Evolutionary conservation across 352 stramenopile species (phyloP).

Genomic region (Globisporangium yorkense): DNA sequence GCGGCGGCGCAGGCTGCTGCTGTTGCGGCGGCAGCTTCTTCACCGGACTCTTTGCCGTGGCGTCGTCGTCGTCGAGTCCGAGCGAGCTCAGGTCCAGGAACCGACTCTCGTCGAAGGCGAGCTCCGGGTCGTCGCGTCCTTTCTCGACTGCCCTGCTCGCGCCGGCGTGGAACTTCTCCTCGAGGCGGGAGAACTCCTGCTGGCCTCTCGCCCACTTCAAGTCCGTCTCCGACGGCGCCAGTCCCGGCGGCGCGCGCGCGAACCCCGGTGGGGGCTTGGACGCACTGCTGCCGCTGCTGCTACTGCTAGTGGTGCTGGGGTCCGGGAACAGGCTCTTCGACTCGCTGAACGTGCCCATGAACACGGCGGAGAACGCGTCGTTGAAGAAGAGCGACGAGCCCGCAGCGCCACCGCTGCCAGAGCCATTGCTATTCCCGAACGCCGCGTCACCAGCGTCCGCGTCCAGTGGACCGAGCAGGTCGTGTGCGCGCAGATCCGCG

Average conservation of each 20-base stretch:
- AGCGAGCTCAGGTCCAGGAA: slow-evolving; percentile 56
- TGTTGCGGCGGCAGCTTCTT: slow-evolving; percentile 12
- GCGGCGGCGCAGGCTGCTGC: slow-evolving; percentile 19
- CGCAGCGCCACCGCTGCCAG: slow-evolving; percentile 9
- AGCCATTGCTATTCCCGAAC: slow-evolving; percentile 5
- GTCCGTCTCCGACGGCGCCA: slow-evolving; percentile 54
- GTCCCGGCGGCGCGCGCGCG: slow-evolving; percentile 39
- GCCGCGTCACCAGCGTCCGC: slow-evolving; percentile 5
- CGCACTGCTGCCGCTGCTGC: slow-evolving; percentile 5
- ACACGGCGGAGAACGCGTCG: slow-evolving; percentile 77
- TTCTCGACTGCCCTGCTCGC: neutral
- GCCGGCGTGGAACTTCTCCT: slow-evolving; percentile 35
- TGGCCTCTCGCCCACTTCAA: slow-evolving; percentile 77
- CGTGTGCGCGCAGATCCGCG: slow-evolving; percentile 76
- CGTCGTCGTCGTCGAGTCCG: slow-evolving; percentile 70
- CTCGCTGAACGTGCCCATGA: slow-evolving; percentile 77
- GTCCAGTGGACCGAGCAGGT: slow-evolving; percentile 71
- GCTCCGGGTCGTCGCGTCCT: slow-evolving; percentile 36
- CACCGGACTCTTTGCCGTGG: slow-evolving; percentile 1
- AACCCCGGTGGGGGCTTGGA: slow-evolving; percentile 47
- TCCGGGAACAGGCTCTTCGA: slow-evolving; percentile 12
- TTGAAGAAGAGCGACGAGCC: slow-evolving; percentile 81
- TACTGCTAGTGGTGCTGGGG: neutral
- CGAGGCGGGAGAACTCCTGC: slow-evolving; percentile 60
- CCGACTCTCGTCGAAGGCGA: slow-evolving; percentile 57